These are phyloP conservation scores for Dryadomyces sulphureus DNA, from an alignment of 2,329 filamentous ascomycete genomes.

Conservation along the genomic window DNA sequence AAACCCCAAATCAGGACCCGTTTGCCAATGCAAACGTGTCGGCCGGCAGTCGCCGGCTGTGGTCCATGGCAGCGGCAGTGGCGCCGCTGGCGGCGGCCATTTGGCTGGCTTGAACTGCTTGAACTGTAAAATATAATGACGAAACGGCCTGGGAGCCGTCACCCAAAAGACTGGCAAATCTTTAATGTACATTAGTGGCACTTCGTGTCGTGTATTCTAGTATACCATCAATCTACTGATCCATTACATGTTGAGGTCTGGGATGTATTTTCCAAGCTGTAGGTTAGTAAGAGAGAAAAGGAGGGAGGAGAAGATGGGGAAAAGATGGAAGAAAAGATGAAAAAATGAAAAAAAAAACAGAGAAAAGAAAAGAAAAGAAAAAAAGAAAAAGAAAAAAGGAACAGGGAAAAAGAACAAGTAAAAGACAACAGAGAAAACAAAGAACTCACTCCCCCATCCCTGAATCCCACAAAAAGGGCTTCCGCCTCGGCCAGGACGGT, in stretches of 20 bases:
- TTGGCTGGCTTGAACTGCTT: neutral
- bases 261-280: constrained; percentile 1
- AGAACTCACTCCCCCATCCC: constrained; percentile 36
- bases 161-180: neutral
- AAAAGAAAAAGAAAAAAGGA: neutral
- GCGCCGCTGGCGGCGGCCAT: neutral
- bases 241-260: neutral
- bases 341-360: too few species aligned
- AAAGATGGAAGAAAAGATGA: constrained; percentile 11
- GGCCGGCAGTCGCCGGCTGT: neutral
- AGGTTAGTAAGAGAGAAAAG: neutral
- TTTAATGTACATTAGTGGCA: too few species aligned
- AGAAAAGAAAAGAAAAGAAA: neutral
- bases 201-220: neutral
- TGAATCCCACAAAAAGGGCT: constrained; percentile 54
- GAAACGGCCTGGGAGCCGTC: neutral
- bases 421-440: neutral
- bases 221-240: neutral
- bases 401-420: too few species aligned
- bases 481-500: constrained; percentile 66
- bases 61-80: neutral
- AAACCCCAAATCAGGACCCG: constrained; percentile 10
- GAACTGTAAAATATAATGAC: neutral
- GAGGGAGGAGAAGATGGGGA: neutral
- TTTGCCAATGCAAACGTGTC: constrained; percentile 7